Conservation (phyloP, 306 rosid genomes). For the Geum urbanum region DNA sequence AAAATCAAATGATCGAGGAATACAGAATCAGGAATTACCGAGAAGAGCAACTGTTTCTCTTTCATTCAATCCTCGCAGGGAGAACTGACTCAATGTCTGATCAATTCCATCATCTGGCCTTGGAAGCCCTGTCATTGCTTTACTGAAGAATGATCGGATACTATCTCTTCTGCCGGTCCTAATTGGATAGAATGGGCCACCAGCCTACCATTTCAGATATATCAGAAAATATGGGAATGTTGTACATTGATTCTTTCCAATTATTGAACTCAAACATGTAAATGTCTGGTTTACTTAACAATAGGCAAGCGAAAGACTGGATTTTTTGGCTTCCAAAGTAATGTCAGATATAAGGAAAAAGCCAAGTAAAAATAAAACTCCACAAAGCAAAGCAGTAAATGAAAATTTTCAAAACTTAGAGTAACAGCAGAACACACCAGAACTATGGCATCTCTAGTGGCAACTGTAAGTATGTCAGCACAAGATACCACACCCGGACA, state of each 20-base stretch:
- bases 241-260: no score
- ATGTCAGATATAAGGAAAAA: not conserved
- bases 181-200: constrained; percentile 83
- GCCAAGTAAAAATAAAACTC: no score
- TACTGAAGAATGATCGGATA: constrained; percentile 41
- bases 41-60: constrained; percentile 91
- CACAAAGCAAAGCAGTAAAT: not conserved
- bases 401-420: not conserved
- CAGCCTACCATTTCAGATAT: constrained; percentile 43
- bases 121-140: constrained; percentile 63
- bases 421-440: constrained; percentile 21
- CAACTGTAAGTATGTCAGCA: constrained; percentile 39
- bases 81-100: constrained; percentile 55
- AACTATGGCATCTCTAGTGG: constrained; percentile 42
- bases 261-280: no score
- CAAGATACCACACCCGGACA: constrained; percentile 47
- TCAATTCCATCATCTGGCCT: constrained; percentile 56
- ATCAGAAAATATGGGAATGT: no score
- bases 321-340: no score
- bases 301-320: not conserved
- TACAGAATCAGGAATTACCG: constrained; percentile 29
- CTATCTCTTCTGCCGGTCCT: constrained; percentile 75
- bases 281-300: no score
- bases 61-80: constrained; percentile 59
- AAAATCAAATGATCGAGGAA: not conserved